These are phyloP conservation scores for Penicillium sp. DNA, from an alignment of 2,329 filamentous ascomycete genomes.

Conservation along the genomic window DNA sequence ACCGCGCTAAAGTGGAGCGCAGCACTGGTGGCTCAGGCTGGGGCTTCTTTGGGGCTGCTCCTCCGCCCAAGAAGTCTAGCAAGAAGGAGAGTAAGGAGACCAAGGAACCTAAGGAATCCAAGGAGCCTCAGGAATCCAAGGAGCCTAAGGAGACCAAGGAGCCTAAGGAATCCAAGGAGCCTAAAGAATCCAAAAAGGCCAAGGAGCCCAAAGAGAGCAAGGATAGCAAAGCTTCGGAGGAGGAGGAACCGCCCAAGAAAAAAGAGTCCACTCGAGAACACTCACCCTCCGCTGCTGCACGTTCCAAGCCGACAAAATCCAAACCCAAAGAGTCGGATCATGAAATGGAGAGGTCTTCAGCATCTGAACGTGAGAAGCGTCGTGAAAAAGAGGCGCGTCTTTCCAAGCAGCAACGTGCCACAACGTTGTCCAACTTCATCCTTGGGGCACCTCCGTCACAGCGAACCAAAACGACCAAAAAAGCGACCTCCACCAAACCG, in stretches of 20 bases:
- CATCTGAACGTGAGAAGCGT: conserved; percentile 63
- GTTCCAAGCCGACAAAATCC: conserved; percentile 56
- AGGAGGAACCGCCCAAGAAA: background rate
- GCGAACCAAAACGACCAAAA: conserved; percentile 62
- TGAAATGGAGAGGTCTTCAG: conserved; percentile 59
- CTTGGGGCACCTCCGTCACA: conserved; percentile 58
- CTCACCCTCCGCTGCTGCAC: conserved; percentile 41
- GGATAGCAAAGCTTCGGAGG: conserved; percentile 12
- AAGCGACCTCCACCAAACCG: conserved; percentile 44
- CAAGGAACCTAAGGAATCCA: conserved; percentile 7
- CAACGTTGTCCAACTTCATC: conserved; percentile 56
- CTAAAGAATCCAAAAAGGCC: conserved; percentile 46
- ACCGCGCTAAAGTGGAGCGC: conserved; percentile 69
- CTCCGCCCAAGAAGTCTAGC: conserved; percentile 42
- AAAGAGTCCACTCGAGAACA: conserved; percentile 33
- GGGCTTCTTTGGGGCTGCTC: conserved; percentile 65
- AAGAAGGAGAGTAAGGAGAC: conserved; percentile 45
- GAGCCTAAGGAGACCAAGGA: conserved; percentile 25
- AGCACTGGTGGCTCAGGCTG: conserved; percentile 62
- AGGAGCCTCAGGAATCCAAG: conserved; percentile 36
- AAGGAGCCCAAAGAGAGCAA: conserved; percentile 14
- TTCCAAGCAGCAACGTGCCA: conserved; percentile 52
- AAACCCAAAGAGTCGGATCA: conserved; percentile 56
- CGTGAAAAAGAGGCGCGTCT: conserved; percentile 44
- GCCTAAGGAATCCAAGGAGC: conserved; percentile 36